Evolutionary conservation across 257 asterid genomes (phyloP), one percentile per base, ranked within the genome.

Genomic region (Cruciata laevipes): DNA sequence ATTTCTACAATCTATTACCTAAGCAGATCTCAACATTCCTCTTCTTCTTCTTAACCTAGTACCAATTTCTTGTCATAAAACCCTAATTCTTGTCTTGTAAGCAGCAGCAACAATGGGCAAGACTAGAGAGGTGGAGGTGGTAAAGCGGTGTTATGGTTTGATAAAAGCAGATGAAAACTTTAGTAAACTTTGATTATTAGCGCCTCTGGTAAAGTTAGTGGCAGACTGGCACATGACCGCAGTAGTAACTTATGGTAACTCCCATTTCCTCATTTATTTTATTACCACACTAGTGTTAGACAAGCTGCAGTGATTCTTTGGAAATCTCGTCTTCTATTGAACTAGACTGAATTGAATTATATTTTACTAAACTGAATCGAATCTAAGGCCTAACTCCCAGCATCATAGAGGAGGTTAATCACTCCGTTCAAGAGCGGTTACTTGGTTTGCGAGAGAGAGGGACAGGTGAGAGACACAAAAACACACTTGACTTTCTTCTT

Each of bases 21-120:
- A 27, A 27, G 59, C 66, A 73, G 69, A 80, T 65, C 83, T 63
- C 63, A 52, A 80, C 81, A 74, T 80, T 69, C 65, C n/a, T n/a
- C n/a, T n/a, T n/a, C 30, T 27, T 27, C 30, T 27, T 27, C 30
- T 27, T 2, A 27, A 27, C 30, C 30, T 27, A 27, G 30, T 27
- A 27, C 30, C 30, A 27, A 27, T 27, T 27, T 1, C 2, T 27
- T 6, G 16, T 37, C 42, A 0, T 8, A 37, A 37, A 37, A 37
- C 13, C 13, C 42, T 37, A 37, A 27, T 27, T 37, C 42, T 8
- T 0, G 42, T 37, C 42, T 1, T 7, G 12, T 37, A 0, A 37
- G 8, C 42, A 37, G 13, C 42, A 37, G 11, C 42, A 27, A 32
- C 13, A 64, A 27, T 12, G 24, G 12, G 38, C 55, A 64, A 67